Conservation (phyloP, 306 rosid species). For the Crataegus laevigata region DNA sequence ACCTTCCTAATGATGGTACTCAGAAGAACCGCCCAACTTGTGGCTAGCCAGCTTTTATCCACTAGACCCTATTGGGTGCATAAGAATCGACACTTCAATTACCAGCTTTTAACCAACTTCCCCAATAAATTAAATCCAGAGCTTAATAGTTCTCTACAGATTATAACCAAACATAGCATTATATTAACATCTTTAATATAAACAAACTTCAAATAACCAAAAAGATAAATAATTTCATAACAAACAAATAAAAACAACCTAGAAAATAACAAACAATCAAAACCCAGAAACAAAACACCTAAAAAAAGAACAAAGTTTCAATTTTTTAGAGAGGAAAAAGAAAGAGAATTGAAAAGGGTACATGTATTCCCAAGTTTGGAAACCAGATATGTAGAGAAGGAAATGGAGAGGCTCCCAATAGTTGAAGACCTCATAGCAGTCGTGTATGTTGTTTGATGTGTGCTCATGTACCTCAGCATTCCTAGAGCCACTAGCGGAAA, state of each 20-base stretch:
- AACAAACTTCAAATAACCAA: neutral
- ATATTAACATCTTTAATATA: no score
- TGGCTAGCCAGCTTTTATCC: no score
- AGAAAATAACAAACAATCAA: neutral
- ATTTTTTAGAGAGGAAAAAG: neutral
- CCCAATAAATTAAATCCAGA: neutral
- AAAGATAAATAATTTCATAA: neutral
- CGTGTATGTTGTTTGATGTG: no score
- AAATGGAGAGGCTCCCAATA: no score
- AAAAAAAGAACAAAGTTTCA: neutral
- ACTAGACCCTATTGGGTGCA: no score
- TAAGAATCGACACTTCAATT: no score
- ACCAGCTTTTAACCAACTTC: neutral
- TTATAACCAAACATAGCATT: neutral
- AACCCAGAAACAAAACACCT: neutral
- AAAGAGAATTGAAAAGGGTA: neutral
- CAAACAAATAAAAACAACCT: neutral
- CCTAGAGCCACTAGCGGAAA: no score
- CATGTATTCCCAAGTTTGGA: conserved; percentile 99
- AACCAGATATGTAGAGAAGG: conserved; percentile 91
- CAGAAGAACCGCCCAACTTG: no score
- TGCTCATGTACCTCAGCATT: no score
- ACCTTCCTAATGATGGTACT: no score
- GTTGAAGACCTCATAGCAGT: no score
- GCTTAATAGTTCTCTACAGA: neutral